Evolutionary conservation across 78 protist species (phyloP), one percentile per base, ranked within the genome.

Genomic region (Dictyostelium citrinum): DNA sequence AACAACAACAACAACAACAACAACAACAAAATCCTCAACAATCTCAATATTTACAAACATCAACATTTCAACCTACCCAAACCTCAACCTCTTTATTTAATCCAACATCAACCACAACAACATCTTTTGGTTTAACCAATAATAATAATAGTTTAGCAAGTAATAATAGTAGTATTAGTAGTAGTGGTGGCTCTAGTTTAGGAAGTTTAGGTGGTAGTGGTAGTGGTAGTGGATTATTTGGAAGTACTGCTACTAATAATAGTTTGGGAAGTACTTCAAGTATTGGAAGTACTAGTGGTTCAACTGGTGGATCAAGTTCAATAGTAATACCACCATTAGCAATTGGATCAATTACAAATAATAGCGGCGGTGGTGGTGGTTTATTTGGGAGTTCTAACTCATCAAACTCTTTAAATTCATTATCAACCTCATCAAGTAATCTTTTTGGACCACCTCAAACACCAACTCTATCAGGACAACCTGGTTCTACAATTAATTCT

Each of bases 371-470:
- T 39, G 33, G 68, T 33, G 84, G 49, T 7, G 61, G 84, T 58
- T 45, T n/a, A 35, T 33, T n/a, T 24, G 58, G 58, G 20, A 80
- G 37, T 80, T 33, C 22, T 79, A 20, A 7, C 24, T 39, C 41
- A 16, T n/a, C 64, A 1, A 55, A 37, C 14, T 71, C 79, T 51
- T 46, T 11, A 16, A 77, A 77, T 29, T 20, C 58, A 29, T 39
- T 72, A 12, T 72, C 91, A 22, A 14, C 49, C 2, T 70, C 82
- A 33, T 35, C 82, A 5, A 64, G 45, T 43, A 49, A 33, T 35
- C 81, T 70, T 0, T 74, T 74, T 31, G 81, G 51, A 51, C 70
- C 67, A 10, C 93, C 93, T 4, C 93, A 88, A 78, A 88, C 93
- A 24, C 93, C 93, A 33, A n/a, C 43, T 1, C 9, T 88, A 14